phyloP scores from a whole-genome alignment of 331 rosid species.

The Cydonia oblonga region DNA sequence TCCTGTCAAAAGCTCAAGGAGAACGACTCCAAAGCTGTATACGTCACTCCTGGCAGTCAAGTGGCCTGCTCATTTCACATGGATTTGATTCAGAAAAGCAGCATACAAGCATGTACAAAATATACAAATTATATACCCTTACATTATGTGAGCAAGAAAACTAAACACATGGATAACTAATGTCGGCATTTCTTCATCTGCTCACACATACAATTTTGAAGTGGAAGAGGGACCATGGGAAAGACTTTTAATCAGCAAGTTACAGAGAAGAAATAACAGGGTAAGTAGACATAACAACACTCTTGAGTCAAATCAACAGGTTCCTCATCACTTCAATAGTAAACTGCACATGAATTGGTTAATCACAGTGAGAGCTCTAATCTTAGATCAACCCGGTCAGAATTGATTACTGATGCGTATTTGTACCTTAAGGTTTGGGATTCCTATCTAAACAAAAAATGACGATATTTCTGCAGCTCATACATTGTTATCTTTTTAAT shows the following conservation, averaged over 20 bases:
- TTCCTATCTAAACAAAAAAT: neutral
- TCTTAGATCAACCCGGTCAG: neutral
- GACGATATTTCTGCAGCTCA: neutral
- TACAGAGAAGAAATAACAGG: neutral
- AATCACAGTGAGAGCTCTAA: neutral
- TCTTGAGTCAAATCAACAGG: neutral
- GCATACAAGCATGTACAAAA: too few relatives aligned
- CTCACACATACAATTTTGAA: neutral
- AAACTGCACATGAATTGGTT: neutral
- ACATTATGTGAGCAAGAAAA: neutral
- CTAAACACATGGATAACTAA: neutral
- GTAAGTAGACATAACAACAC: neutral
- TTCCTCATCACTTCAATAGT: neutral
- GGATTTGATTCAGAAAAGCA: constrained; percentile 18
- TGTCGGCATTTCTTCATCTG: neutral
- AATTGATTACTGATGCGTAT: neutral
- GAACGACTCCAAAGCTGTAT: constrained; percentile 99
- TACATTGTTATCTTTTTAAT: too few relatives aligned
- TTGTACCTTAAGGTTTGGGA: neutral
- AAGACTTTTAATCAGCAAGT: neutral
- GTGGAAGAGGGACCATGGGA: neutral
- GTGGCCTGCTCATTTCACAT: constrained; percentile 64
- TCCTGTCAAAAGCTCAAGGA: constrained; percentile 93
- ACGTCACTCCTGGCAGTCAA: constrained; percentile 96
- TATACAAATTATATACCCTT: neutral